A percentile compares a stretch with the other conserved stretches of the same genome.
Evolutionary conservation across 208 protist species (phyloP).

Genomic region (Crithidia expoeki): DNA sequence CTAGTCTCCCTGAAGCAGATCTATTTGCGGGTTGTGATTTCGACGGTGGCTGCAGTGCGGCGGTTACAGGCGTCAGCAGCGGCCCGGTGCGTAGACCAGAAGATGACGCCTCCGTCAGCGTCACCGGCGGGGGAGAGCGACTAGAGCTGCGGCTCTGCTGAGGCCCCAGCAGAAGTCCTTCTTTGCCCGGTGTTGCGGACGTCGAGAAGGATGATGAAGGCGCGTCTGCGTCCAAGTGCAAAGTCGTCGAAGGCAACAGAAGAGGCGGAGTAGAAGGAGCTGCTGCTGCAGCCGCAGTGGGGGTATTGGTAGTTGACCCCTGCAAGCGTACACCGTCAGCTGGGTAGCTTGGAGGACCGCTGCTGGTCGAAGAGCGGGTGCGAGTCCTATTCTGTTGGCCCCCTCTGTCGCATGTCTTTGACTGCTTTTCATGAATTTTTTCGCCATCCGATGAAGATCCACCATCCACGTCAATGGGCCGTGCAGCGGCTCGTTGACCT

Average conservation of each 20-base stretch:
- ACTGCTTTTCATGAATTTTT: background rate
- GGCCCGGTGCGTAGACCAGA: background rate
- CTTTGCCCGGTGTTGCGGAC: background rate
- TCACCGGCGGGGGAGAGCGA: constrained; percentile 18
- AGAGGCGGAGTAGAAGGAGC: no score
- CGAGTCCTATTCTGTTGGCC: background rate
- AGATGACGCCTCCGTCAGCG: background rate
- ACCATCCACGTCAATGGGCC: constrained; percentile 9
- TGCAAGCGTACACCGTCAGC: background rate
- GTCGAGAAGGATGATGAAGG: background rate
- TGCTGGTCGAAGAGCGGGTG: background rate
- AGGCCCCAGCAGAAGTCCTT: background rate
- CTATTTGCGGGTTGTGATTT: background rate
- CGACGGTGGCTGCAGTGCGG: constrained; percentile 1
- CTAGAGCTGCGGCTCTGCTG: constrained; percentile 6
- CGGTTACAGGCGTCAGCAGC: constrained; percentile 21
- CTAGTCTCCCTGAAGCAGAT: background rate
- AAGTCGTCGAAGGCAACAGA: background rate
- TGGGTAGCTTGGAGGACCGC: background rate
- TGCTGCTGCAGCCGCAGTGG: background rate
- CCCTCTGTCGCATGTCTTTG: background rate
- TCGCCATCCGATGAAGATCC: background rate
- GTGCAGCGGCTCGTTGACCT: constrained; percentile 3
- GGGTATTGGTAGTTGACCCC: background rate
- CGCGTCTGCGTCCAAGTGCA: background rate